Base-by-base conservation (phyloP, 2,329 filamentous ascomycete genomes). In the Mycocentrospora acerina region DNA sequence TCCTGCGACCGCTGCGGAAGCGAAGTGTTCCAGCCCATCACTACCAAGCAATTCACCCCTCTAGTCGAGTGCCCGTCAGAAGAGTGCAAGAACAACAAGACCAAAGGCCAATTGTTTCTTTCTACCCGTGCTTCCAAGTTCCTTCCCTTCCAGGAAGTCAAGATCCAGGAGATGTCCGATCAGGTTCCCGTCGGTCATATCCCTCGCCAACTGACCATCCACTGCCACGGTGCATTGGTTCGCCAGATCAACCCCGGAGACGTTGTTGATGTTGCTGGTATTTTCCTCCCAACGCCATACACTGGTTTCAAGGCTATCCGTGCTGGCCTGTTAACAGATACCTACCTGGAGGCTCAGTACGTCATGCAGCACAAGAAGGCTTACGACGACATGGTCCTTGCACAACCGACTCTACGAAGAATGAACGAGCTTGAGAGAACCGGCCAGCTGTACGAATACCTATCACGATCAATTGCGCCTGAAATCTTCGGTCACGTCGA, bases 101-200 rank as follows among this genome's bases (percentile, higher is more conserved):
- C 88, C 54, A 95, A 93, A 68, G 93, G 93, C 13, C 89, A 96
- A 67, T 79, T 98, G 26, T 91, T 95, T 66, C 82, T 94, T 25
- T 96, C 91, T 1, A 94, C 90, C n/a, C 81, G 93, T 57, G 93
- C 91, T 0, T 96, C 90, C 35, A 98, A 97, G 61, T 98, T 97
- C 62, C 73, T 95, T 59, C 90, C 93, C 3, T 98, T 98, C 74
- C 93, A 98, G 69, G 93, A 98, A 69, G 83, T 97, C 70, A 97
- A 97, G 73, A 90, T 98, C 40, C 93, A 98, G 70, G 93, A 98
- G 66, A 88, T 97, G 82, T 90, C 93, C n/a, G 93, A 98, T 66
- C 93, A 98, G 68, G 93, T 98, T 0, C 93, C 93, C 7, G 94
- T 98, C 49, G 93, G 93, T 34, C 93, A 98, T 65, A 98, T 98